Evolutionary conservation across 345 rosid species (phyloP).

Genomic region (Bretschneidera sinensis): DNA sequence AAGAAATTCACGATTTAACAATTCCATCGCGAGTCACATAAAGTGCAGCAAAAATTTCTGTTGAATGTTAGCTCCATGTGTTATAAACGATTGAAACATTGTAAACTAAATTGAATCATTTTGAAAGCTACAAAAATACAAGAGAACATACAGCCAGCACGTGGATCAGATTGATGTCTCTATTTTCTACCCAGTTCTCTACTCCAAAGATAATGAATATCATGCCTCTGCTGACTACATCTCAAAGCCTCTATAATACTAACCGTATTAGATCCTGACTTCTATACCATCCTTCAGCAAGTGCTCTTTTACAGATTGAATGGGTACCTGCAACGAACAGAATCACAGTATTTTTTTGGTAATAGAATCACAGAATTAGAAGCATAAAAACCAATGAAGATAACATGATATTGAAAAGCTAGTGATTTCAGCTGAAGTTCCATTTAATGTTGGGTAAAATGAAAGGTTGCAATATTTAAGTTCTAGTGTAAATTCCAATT

Average conservation of each 20-base stretch:
- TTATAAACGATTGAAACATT: not conserved
- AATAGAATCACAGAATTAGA: not conserved
- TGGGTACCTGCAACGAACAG: conserved; percentile 62
- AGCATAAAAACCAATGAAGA: not conserved
- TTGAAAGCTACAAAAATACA: not conserved
- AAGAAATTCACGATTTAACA: too few species aligned
- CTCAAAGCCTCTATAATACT: not conserved
- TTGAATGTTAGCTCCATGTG: too few species aligned
- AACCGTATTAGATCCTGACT: conserved; percentile 47
- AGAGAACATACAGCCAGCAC: not conserved
- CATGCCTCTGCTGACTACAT: not conserved
- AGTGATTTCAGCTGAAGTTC: not conserved
- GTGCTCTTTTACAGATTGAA: conserved; percentile 72
- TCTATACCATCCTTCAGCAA: conserved; percentile 60
- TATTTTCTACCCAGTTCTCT: not conserved
- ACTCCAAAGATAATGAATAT: not conserved
- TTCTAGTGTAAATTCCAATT: not conserved
- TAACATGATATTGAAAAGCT: not conserved
- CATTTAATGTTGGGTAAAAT: not conserved
- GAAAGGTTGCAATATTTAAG: not conserved
- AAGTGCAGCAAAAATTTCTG: too few species aligned
- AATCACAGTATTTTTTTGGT: not conserved
- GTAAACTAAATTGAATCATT: too few species aligned
- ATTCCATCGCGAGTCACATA: too few species aligned
- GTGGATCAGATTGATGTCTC: not conserved